Conservation (phyloP, 1,139 yeast species). For the Blastobotrys raffinosifermentans region DNA sequence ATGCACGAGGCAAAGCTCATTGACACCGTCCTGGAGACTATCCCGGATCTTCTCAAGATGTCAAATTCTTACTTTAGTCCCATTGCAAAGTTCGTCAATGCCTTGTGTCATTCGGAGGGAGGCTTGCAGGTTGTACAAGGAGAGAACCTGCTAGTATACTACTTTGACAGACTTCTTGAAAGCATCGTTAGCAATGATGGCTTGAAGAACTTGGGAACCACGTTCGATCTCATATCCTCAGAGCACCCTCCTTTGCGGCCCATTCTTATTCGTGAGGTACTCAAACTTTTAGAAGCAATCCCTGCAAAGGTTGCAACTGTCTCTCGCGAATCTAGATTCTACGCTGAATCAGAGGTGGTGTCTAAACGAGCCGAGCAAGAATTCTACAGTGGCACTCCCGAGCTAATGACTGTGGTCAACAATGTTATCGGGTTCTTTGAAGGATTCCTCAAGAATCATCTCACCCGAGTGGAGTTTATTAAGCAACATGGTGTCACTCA, state of each 20-base stretch:
- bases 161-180: conserved; percentile 17
- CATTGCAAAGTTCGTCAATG: conserved; percentile 75
- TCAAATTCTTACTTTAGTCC: conserved; percentile 55
- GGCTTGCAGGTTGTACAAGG: conserved; percentile 48
- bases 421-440: conserved; percentile 29
- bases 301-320: conserved; percentile 30
- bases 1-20: conserved; percentile 74
- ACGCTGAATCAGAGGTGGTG: conserved; percentile 14
- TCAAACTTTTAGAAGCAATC: conserved; percentile 42
- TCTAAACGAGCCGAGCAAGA: background rate
- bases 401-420: conserved; percentile 19
- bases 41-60: conserved; percentile 44
- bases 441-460: conserved; percentile 30
- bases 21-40: conserved; percentile 52
- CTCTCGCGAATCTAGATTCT: conserved; percentile 13
- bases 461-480: conserved; percentile 31
- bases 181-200: conserved; percentile 25
- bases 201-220: conserved; percentile 54
- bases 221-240: conserved; percentile 76
- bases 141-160: conserved; percentile 14
- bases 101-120: conserved; percentile 69
- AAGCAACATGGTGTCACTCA: conserved; percentile 27
- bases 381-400: conserved; percentile 13
- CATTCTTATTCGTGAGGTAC: conserved; percentile 47
- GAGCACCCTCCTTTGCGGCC: conserved; percentile 75